A percentile compares a stretch with the other conserved stretches of the same genome.
These are phyloP conservation scores for Fusarium sp. DNA, from an alignment of 2,329 filamentous ascomycete species.

Conservation along the genomic window DNA sequence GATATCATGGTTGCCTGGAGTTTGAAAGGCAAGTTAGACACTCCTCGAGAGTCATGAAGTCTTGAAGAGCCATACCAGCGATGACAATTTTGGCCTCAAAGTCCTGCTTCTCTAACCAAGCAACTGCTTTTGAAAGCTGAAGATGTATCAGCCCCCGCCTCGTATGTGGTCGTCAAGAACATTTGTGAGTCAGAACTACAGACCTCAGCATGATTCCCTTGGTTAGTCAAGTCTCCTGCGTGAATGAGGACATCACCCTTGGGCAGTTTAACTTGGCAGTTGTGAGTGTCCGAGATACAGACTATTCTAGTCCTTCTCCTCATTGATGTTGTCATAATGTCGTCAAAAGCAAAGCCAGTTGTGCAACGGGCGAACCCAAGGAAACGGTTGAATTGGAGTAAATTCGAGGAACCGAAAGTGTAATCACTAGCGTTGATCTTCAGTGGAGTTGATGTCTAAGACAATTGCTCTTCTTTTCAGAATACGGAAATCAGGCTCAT, in stretches of 20 bases:
- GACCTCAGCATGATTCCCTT: conserved; percentile 70
- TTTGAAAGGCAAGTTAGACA: conserved; percentile 16
- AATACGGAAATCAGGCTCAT: conserved; percentile 15
- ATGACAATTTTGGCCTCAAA: conserved; percentile 79
- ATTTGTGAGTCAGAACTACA: conserved; percentile 5
- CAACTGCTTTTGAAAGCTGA: conserved; percentile 68
- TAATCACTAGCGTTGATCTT: conserved; percentile 26
- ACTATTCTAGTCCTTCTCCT: conserved; percentile 71
- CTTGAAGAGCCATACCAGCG: conserved; percentile 62
- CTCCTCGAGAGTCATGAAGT: neutral
- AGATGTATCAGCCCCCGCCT: conserved; percentile 14
- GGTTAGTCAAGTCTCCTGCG: conserved; percentile 81
- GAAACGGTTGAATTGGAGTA: conserved; percentile 33
- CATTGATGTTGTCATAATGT: conserved; percentile 33
- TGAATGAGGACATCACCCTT: conserved; percentile 80
- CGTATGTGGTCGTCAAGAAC: neutral
- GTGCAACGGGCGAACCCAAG: conserved; percentile 19
- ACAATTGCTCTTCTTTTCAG: conserved; percentile 19
- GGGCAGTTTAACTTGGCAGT: conserved; percentile 72
- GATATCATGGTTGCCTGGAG: conserved; percentile 79
- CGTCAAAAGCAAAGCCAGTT: conserved; percentile 18
- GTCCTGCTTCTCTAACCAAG: conserved; percentile 75
- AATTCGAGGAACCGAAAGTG: conserved; percentile 30
- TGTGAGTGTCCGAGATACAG: conserved; percentile 83
- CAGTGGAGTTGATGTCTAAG: conserved; percentile 37